These are phyloP conservation scores for Stenocarpella maydis DNA, from an alignment of 2,329 filamentous ascomycete species.

Conservation along the genomic window DNA sequence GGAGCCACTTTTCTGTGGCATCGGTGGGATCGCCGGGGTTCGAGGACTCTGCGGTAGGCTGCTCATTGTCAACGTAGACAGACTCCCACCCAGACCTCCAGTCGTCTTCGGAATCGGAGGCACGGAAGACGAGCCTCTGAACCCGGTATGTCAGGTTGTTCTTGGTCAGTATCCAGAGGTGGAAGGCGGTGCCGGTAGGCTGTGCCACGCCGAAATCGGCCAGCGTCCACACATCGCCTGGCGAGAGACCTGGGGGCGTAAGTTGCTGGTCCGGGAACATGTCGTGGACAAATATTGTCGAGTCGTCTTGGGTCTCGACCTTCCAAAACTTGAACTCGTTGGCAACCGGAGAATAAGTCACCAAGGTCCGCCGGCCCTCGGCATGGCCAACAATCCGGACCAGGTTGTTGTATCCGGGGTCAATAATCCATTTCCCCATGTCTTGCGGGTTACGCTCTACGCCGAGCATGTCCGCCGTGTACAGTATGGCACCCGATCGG, in stretches of 20 bases:
- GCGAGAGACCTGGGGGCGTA: constrained; percentile 73
- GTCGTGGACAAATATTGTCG: constrained; percentile 73
- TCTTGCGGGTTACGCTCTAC: constrained; percentile 72
- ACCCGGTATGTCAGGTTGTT: constrained; percentile 82
- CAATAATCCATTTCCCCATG: constrained; percentile 76
- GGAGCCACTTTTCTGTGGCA: constrained; percentile 84
- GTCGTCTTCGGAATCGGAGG: constrained; percentile 53
- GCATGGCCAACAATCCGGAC: constrained; percentile 73
- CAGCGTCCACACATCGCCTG: constrained; percentile 80
- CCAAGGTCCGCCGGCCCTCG: constrained; percentile 65
- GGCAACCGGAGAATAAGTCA: constrained; percentile 86
- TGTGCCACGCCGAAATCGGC: constrained; percentile 76
- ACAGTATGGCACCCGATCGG: constrained; percentile 78
- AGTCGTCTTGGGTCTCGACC: constrained; percentile 70
- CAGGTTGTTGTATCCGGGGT: constrained; percentile 79
- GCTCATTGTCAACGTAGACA: constrained; percentile 67
- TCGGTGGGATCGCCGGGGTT: constrained; percentile 72
- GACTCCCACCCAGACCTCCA: constrained; percentile 77
- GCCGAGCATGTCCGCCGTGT: constrained; percentile 80
- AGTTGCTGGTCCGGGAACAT: constrained; percentile 71
- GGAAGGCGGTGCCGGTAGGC: constrained; percentile 61
- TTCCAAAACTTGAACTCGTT: constrained; percentile 96
- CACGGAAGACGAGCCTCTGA: constrained; percentile 72
- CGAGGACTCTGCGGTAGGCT: constrained; percentile 64
- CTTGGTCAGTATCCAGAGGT: constrained; percentile 83